Evolutionary conservation across 2,329 filamentous ascomycete genomes (phyloP), one percentile per base, ranked within the genome.

Genomic region (Colletotrichum falcatum): DNA sequence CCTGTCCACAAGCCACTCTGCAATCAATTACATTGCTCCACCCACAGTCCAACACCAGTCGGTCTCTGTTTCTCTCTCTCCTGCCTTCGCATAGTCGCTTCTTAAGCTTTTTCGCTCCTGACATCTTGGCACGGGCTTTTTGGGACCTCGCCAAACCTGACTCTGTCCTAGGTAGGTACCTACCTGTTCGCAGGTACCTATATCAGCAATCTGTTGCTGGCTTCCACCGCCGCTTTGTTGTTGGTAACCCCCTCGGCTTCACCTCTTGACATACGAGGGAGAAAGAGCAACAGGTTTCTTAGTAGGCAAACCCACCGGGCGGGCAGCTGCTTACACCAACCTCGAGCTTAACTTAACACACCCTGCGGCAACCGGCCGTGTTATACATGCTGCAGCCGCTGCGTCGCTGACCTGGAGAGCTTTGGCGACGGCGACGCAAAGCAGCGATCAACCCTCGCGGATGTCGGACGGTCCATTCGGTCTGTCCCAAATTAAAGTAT

Each of bases 71-170:
- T 30, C 20, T 55, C 4, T 44, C 18, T 49, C 39, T 37, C 16
- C 28, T 48, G 6, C 7, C 58, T 67, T 51, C 51, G 49, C 35
- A 53, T 16, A 35, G 20, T 26, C 23, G 20, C 37, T 28, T 28
- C 23, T 62, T 67, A 67, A 59, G 58, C 67, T 51, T 70, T 70
- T 67, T 62, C 9, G 64, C 44, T 61, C 59, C 56, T 37, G 44
- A 67, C 63, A 28, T 26, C 64, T 62, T 70, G 64, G 58, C 64
- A 58, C 53, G 33, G 20, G 11, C 51, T 53, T 51, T 62, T 11
- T 54, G 37, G 26, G 64, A 63, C 39, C 64, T 58, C 49, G 48
- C 30, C 18, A 23, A 56, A 54, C 66, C 23, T 35, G 44, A n/a
- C 58, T 37, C 33, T 18, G n/a, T 33, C 46, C 16, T 26, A 20